Conservation (phyloP, 331 rosid genomes). For the Ulmus americana region DNA sequence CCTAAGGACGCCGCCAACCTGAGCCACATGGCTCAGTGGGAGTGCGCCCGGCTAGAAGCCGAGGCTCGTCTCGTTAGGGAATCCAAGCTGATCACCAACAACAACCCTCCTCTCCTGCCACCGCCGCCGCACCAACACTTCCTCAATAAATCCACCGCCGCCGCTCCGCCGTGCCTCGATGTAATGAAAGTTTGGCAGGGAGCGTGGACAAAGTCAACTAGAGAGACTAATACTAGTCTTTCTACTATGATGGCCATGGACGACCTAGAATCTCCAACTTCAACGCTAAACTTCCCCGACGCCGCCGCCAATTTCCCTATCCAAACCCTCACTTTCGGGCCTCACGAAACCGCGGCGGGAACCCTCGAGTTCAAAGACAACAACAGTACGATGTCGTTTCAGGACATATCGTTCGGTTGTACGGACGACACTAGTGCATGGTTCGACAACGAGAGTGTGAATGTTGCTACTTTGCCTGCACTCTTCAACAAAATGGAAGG, state of each 20-base stretch:
- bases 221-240: constrained; percentile 6
- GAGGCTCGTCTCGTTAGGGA: constrained; percentile 44
- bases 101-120: constrained; percentile 6
- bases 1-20: constrained; percentile 36
- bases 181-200: constrained; percentile 49
- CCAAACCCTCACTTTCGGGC: background rate
- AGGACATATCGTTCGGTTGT: constrained; percentile 18
- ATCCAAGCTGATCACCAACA: constrained; percentile 23
- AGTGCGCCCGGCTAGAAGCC: constrained; percentile 56
- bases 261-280: constrained; percentile 49
- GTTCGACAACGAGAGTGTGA: constrained; percentile 11
- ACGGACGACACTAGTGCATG: constrained; percentile 17
- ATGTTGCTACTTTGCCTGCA: background rate
- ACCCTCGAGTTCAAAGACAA: constrained; percentile 3
- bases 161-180: constrained; percentile 39
- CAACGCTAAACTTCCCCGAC: constrained; percentile 38
- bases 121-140: background rate
- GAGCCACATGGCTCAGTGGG: constrained; percentile 71
- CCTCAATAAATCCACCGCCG: constrained; percentile 19
- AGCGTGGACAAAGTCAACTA: constrained; percentile 20
- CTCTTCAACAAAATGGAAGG: constrained; percentile 23
- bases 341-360: background rate
- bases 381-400: constrained; percentile 16
- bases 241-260: constrained; percentile 30
- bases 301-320: background rate